A percentile compares a stretch with the other conserved stretches of the same genome.
Evolutionary conservation across 495 filamentous ascomycete species (phyloP).

Genomic region (Hypoxylon intermedium): DNA sequence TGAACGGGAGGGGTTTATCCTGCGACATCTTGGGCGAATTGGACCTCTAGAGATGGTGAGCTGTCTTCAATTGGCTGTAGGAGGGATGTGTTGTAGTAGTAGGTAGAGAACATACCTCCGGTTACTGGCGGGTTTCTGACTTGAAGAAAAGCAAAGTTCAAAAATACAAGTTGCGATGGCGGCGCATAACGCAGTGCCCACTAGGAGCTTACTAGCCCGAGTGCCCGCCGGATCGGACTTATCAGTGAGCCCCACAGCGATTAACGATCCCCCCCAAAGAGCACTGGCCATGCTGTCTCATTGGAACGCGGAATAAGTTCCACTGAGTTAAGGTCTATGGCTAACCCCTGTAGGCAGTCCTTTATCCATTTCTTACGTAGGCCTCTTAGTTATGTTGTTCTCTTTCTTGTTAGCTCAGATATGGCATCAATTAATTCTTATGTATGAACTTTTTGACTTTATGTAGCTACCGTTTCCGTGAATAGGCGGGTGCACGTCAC

Average conservation of each 20-base stretch:
- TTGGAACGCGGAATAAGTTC: not conserved
- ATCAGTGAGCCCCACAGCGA: constrained; percentile 17
- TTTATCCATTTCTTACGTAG: constrained; percentile 13
- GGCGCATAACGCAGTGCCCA: constrained; percentile 10
- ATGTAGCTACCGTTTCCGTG: no score
- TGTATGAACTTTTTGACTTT: no score
- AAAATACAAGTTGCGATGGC: constrained; percentile 26
- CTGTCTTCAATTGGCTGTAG: constrained; percentile 5
- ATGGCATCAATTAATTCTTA: no score
- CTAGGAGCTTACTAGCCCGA: constrained; percentile 2
- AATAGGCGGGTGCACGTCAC: no score
- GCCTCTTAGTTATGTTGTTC: no score
- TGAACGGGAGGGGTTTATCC: constrained; percentile 78
- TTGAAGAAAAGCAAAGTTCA: constrained; percentile 16
- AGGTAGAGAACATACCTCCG: constrained; percentile 28
- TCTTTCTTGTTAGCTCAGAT: no score
- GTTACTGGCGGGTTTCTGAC: constrained; percentile 32
- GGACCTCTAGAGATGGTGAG: constrained; percentile 6
- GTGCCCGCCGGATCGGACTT: constrained; percentile 33
- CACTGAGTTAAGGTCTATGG: not conserved
- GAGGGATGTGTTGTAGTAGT: constrained; percentile 7
- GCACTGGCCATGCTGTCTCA: not conserved
- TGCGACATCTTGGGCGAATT: constrained; percentile 62
- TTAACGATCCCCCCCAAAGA: constrained; percentile 10
- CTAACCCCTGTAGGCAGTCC: not conserved